Evolutionary conservation across 345 rosid genomes (phyloP).

Genomic region (Hirschfeldia incana): DNA sequence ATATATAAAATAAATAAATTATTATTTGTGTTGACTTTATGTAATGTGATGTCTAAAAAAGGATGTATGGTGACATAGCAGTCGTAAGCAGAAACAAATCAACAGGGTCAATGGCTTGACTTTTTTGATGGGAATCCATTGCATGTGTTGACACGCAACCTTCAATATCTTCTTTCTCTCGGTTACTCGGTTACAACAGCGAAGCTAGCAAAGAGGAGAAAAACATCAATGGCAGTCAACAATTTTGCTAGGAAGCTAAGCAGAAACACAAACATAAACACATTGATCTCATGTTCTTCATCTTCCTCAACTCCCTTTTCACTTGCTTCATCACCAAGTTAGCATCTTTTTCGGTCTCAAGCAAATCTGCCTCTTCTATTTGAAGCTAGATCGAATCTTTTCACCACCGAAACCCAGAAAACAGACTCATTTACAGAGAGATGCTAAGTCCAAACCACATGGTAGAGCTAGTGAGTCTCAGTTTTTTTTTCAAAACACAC

Average conservation of each 20-base stretch:
- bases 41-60: too few species aligned
- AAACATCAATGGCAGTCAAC: too few species aligned
- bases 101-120: too few species aligned
- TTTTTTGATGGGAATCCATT: too few species aligned
- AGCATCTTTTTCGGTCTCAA: conserved; percentile 75
- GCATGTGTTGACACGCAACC: too few species aligned
- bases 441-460: conserved; percentile 66
- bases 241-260: conserved; percentile 39
- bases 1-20: too few species aligned
- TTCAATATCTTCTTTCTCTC: too few species aligned
- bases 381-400: conserved; percentile 64
- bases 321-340: conserved; percentile 65
- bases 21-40: too few species aligned
- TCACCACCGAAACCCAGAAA: conserved; percentile 31
- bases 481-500: conserved; percentile 52
- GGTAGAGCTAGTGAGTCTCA: conserved; percentile 60
- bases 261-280: conserved; percentile 58
- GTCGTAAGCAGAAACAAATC: too few species aligned
- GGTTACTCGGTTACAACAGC: too few species aligned
- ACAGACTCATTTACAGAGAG: conserved; percentile 2
- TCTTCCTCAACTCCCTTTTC: conserved; percentile 75
- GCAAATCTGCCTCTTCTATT: conserved; percentile 70
- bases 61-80: too few species aligned
- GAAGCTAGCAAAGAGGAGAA: too few species aligned
- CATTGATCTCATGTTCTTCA: conserved; percentile 64